These are phyloP conservation scores for Citrus unshiu DNA, from an alignment of 345 rosid genomes.

Conservation along the genomic window DNA sequence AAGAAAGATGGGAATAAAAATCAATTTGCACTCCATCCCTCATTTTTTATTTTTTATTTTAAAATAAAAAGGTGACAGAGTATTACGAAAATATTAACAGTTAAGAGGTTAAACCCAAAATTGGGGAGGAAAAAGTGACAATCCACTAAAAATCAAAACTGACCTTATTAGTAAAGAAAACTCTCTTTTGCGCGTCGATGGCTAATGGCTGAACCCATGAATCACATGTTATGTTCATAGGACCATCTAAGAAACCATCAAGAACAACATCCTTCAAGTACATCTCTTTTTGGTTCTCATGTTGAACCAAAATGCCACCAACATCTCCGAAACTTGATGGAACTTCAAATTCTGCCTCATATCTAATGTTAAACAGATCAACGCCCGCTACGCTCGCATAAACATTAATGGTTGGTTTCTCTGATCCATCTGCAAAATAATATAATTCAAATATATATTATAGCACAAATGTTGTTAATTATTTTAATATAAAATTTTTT, in stretches of 20 bases:
- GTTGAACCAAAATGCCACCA: slow-evolving; percentile 64
- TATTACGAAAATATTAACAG: too few species aligned
- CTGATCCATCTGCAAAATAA: not conserved
- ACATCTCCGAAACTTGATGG: slow-evolving; percentile 51
- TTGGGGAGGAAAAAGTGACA: too few species aligned
- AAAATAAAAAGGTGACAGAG: too few species aligned
- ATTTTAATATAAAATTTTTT: too few species aligned
- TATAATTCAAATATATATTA: too few species aligned
- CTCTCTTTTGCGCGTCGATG: slow-evolving; percentile 38
- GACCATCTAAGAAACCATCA: slow-evolving; percentile 34
- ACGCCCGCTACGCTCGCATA: not conserved
- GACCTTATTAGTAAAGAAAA: slow-evolving; percentile 65
- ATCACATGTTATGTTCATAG: slow-evolving; percentile 36
- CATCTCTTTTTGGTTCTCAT: slow-evolving; percentile 75
- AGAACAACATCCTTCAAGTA: slow-evolving; percentile 41
- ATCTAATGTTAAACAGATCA: slow-evolving; percentile 21
- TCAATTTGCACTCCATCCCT: too few species aligned
- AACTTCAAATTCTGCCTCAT: slow-evolving; percentile 54
- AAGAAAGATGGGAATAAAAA: too few species aligned
- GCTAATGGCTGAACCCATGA: slow-evolving; percentile 66
- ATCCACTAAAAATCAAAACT: not conserved
- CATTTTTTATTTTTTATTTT: too few species aligned
- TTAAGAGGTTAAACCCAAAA: not conserved
- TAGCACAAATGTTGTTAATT: too few species aligned
- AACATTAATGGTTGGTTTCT: not conserved